A percentile compares a stretch with the other conserved stretches of the same genome.
Conservation (phyloP, 495 filamentous ascomycete species). For the Jackrogersella minutella region DNA sequence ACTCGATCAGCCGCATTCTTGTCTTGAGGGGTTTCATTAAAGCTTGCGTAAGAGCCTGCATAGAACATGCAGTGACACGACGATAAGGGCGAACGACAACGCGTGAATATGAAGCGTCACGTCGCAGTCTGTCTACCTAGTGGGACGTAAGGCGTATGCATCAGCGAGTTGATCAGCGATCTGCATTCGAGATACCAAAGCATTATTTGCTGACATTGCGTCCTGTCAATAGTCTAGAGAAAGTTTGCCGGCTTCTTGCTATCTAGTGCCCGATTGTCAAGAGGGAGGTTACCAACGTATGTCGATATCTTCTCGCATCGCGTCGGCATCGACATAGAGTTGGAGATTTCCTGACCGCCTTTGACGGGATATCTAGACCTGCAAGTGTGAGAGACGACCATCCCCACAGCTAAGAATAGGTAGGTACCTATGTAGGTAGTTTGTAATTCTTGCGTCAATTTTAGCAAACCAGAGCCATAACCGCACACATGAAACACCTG, state of each 20-base stretch:
- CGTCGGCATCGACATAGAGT: not conserved
- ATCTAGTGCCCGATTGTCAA: too few species aligned
- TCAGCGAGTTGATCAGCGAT: conserved; percentile 28
- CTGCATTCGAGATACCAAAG: conserved; percentile 32
- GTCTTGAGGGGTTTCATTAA: conserved; percentile 22
- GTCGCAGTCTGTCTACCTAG: too few species aligned
- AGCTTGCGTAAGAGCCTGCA: conserved; percentile 34
- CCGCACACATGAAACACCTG: conserved; percentile 25
- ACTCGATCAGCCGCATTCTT: conserved; percentile 35
- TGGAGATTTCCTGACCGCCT: conserved; percentile 25
- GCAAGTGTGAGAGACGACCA: conserved; percentile 19
- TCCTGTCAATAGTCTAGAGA: conserved; percentile 1
- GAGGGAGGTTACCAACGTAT: not conserved
- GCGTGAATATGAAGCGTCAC: conserved; percentile 2
- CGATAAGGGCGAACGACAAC: conserved; percentile 6
- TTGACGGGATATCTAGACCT: not conserved
- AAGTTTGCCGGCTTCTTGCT: not conserved
- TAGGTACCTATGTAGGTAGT: too few species aligned
- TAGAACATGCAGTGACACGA: conserved; percentile 24
- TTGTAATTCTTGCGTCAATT: conserved; percentile 27
- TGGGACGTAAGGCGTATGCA: conserved; percentile 6
- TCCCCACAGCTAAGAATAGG: conserved; percentile 4
- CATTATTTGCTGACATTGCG: too few species aligned
- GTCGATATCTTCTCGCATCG: conserved; percentile 2
- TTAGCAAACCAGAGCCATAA: conserved; percentile 29